phyloP scores from a whole-genome alignment of 352 stramenopile species.

The Pythium plurisporium region DNA sequence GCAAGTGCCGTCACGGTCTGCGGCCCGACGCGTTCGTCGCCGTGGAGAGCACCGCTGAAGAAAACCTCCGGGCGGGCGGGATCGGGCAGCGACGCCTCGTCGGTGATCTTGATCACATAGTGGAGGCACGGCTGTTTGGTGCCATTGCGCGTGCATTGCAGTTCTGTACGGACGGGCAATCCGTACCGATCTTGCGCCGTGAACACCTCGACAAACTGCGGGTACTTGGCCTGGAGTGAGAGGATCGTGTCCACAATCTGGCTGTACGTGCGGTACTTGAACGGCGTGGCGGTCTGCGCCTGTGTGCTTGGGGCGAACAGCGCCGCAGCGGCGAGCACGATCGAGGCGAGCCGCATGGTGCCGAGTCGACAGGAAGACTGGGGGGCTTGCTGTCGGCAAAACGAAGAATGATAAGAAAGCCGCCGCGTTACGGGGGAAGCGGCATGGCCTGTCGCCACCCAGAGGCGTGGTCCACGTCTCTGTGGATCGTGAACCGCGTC shows the following conservation, averaged over 20 bases:
- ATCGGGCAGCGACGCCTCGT: conserved; percentile 78
- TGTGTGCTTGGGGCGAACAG: too few species aligned
- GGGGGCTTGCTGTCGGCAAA: too few species aligned
- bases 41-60: conserved; percentile 95
- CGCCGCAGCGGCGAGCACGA: too few species aligned
- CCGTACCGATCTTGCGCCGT: conserved; percentile 80
- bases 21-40: conserved; percentile 93
- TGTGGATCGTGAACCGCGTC: too few species aligned
- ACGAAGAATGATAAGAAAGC: too few species aligned
- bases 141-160: conserved; percentile 54
- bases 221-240: conserved; percentile 63
- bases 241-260: conserved; percentile 60
- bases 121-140: conserved; percentile 65
- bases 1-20: conserved; percentile 88
- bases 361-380: too few species aligned
- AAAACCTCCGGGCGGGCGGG: conserved; percentile 91
- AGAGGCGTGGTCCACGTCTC: too few species aligned
- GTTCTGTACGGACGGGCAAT: conserved; percentile 63
- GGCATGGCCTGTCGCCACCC: too few species aligned
- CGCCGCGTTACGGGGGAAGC: too few species aligned
- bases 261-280: conserved; percentile 70
- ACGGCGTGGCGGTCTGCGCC: conserved; percentile 24
- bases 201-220: conserved; percentile 72
- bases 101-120: conserved; percentile 84
- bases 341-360: too few species aligned